These are phyloP conservation scores for Arxiozyma heterogenica DNA, from an alignment of 1,139 yeast genomes.

Conservation along the genomic window DNA sequence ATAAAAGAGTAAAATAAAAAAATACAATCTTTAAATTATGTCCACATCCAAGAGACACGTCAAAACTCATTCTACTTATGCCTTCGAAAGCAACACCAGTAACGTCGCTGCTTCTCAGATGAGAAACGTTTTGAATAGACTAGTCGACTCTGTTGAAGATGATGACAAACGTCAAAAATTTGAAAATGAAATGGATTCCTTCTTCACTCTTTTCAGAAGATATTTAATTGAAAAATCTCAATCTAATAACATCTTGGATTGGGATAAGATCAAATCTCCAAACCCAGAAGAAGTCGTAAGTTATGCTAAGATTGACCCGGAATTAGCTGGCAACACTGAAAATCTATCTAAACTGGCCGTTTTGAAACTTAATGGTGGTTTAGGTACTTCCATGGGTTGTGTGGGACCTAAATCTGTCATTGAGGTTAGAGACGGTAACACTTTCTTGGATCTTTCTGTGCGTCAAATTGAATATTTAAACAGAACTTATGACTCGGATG, in stretches of 20 bases:
- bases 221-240: conserved; percentile 84
- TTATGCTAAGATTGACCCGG: conserved; percentile 41
- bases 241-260: conserved; percentile 63
- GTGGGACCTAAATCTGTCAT: conserved; percentile 98
- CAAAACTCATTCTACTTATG: conserved; percentile 61
- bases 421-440: conserved; percentile 97
- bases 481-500: conserved; percentile 84
- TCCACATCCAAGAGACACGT: conserved; percentile 46
- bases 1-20: not conserved
- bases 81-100: conserved; percentile 91
- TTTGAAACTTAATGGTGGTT: conserved; percentile 91
- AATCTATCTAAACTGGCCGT: conserved; percentile 84
- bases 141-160: conserved; percentile 66
- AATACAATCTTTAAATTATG: not conserved
- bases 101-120: conserved; percentile 95
- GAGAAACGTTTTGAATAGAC: conserved; percentile 88
- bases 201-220: conserved; percentile 87
- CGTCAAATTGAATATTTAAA: conserved; percentile 95
- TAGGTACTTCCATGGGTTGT: conserved; percentile 99
- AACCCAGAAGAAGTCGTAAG: conserved; percentile 78
- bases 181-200: conserved; percentile 90
- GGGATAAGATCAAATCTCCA: conserved; percentile 96
- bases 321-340: conserved; percentile 18
- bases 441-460: conserved; percentile 87
- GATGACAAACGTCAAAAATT: conserved; percentile 50